phyloP scores from a whole-genome alignment of 768 basidiomycete species.

The Xerocomellus chrysenteron region DNA sequence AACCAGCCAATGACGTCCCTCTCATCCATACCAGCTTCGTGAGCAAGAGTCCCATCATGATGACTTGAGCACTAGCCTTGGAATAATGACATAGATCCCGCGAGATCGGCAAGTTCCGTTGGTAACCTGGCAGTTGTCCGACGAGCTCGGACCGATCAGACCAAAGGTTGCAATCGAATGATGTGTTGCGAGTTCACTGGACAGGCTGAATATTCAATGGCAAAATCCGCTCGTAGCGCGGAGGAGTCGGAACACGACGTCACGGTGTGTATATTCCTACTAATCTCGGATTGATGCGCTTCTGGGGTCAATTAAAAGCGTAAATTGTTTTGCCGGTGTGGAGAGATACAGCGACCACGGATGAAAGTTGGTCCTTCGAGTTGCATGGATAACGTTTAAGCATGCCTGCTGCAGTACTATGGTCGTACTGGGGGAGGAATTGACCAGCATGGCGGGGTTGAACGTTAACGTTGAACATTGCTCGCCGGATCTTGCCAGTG shows the following conservation, averaged over 20 bases:
- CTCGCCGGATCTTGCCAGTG: slow-evolving; percentile 4
- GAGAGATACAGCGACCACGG: no score
- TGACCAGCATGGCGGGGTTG: no score
- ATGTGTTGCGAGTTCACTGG: neutral
- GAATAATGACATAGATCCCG: no score
- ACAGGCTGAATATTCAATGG: neutral
- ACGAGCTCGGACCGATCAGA: neutral
- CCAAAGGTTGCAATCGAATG: neutral
- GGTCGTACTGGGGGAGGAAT: neutral
- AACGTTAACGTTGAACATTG: no score
- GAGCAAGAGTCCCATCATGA: no score
- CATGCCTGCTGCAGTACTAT: neutral
- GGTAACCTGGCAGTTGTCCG: neutral
- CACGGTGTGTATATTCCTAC: neutral
- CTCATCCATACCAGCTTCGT: no score
- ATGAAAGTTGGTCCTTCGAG: neutral
- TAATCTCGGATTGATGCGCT: neutral
- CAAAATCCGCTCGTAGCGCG: neutral
- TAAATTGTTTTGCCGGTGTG: no score
- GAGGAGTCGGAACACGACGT: neutral
- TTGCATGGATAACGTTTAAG: neutral
- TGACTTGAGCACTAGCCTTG: no score
- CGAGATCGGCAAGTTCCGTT: neutral
- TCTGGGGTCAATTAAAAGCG: neutral
- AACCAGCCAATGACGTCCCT: no score